Evolutionary conservation across 1,284 basidiomycete species (phyloP).

Genomic region (Blastosporella zonata): DNA sequence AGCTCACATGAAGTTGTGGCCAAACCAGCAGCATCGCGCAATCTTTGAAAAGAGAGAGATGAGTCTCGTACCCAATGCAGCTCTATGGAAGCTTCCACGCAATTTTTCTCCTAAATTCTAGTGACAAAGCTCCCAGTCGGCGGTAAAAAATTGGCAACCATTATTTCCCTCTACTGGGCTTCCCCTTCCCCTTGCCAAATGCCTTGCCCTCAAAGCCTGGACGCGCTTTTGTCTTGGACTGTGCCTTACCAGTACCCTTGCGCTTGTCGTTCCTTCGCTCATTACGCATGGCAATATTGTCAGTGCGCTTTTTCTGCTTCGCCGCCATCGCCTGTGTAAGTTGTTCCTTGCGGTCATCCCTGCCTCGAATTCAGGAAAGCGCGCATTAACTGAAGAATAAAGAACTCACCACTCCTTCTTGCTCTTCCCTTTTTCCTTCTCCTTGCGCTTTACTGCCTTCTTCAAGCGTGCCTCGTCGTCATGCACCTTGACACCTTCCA

Average conservation of each 20-base stretch:
- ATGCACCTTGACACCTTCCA: conserved; percentile 84
- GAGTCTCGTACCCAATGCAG: too few relatives aligned
- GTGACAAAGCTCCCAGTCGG: too few relatives aligned
- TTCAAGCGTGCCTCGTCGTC: conserved; percentile 82
- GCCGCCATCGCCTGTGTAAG: conserved; percentile 71
- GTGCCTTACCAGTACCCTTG: conserved; percentile 50
- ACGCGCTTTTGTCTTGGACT: conserved; percentile 55
- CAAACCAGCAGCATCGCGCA: too few relatives aligned
- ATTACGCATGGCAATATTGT: conserved; percentile 82
- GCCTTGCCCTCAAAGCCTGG: conserved; percentile 83
- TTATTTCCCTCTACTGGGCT: conserved; percentile 24
- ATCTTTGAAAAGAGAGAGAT: too few relatives aligned
- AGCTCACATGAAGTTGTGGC: too few relatives aligned
- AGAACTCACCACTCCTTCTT: conserved; percentile 76
- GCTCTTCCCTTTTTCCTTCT: conserved; percentile 82
- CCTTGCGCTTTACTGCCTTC: conserved; percentile 87
- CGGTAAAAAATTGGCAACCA: not conserved
- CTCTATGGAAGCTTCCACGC: too few relatives aligned
- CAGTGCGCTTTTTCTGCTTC: conserved; percentile 82
- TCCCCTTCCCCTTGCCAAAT: conserved; percentile 50
- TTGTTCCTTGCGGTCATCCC: conserved; percentile 84
- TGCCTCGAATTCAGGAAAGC: conserved; percentile 29
- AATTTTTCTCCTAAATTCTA: too few relatives aligned
- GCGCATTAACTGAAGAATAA: not conserved
- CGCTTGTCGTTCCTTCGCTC: conserved; percentile 78